Base-by-base conservation (phyloP, 352 stramenopile species). In the Phytophthora lateralis region DNA sequence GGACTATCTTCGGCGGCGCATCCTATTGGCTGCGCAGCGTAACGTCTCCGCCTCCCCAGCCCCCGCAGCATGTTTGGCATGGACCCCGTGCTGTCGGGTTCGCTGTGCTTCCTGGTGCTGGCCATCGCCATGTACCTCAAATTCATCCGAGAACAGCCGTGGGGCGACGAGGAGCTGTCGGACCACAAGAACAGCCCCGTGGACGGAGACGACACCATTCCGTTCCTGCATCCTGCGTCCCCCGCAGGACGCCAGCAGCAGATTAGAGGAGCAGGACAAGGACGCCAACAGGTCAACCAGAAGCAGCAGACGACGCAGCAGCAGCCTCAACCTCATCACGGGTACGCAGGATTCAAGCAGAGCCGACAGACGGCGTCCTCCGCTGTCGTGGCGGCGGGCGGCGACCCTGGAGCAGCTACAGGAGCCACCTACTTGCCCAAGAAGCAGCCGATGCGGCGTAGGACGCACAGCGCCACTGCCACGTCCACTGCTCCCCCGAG, bases 81-180 rank as follows among this genome's bases (percentile, higher is more conserved):
- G 81, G 86, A 95, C 70, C 86, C 85, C 9, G 86, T 95, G 61
- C 73, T 95, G 32, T 90, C 86, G 26, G 86, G 86, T n/a, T 95
- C 86, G 67, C 73, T 95, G 24, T 95, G 86, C 61, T 95, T 95
- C 63, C 66, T 95, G 45, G 83, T 91, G 66, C 70, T 95, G 44
- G 85, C 86, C 51, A 88, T 95, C 55, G 78, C 88, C 58, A 91
- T 95, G 86, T 95, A 95, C 70, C 79, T 95, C 58, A 90, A 91
- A 55, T 95, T 95, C 53, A 90, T 95, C 55, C 79, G 85, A 47
- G 81, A 91, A 62, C 78, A 90, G 56, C 80, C 76, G 51, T 77
- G 75, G 72, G 45, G 72, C 42, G 82, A 88, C 44, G 84, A 89
- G 41, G 76, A 88, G 34, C 52, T 82, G 6, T 54, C 53, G 27